These are phyloP conservation scores for Aspergillus brasiliensis DNA, from an alignment of 2,329 filamentous ascomycete genomes.

Conservation along the genomic window DNA sequence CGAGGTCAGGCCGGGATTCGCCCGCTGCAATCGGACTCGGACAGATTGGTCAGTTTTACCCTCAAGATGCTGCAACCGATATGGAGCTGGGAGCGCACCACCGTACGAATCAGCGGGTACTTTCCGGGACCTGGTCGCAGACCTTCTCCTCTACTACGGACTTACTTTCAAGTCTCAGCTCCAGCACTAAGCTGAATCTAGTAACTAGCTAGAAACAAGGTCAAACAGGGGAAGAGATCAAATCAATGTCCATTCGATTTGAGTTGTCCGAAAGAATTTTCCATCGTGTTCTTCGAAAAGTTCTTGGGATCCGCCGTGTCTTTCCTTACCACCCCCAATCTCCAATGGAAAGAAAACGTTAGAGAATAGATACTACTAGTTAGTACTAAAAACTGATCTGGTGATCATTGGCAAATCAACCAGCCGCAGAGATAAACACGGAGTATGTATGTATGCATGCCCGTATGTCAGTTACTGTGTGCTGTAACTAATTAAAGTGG, in stretches of 20 bases:
- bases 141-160: neutral
- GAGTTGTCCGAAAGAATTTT: neutral
- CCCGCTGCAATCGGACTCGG: conserved; percentile 15
- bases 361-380: too few species aligned
- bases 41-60: conserved; percentile 10
- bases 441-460: neutral
- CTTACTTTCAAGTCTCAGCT: conserved; percentile 4
- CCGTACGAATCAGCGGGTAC: neutral
- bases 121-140: conserved; percentile 1
- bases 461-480: too few species aligned
- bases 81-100: conserved; percentile 3
- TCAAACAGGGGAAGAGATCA: conserved; percentile 7
- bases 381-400: too few species aligned
- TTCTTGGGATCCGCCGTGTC: neutral
- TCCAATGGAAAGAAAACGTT: too few species aligned
- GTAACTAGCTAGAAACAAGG: conserved; percentile 10
- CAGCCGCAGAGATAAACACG: neutral
- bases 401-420: neutral
- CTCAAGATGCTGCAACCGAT: conserved; percentile 5
- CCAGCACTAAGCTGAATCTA: conserved; percentile 1
- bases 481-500: too few species aligned
- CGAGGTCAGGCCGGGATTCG: conserved; percentile 20
- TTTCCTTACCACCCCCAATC: neutral
- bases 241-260: neutral
- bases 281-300: neutral